Percentiles rank a stretch among this genome's conserved stretches.
phyloP scores from a whole-genome alignment of 2,329 filamentous ascomycete species.

The Neopestalotiopsis clavispora region DNA sequence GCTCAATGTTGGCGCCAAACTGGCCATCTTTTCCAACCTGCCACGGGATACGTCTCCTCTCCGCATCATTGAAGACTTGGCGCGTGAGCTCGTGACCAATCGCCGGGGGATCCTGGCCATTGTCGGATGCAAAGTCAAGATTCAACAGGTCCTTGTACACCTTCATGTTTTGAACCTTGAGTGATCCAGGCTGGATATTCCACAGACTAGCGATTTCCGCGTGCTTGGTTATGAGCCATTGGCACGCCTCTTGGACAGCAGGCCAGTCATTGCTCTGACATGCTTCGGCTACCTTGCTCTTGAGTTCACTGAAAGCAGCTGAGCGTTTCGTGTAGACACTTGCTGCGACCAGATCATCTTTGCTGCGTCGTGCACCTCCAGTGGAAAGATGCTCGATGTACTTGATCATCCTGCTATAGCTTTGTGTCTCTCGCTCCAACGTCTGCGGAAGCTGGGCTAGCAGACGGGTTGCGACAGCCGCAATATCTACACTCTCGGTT shows the following conservation, averaged over 20 bases:
- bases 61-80: neutral
- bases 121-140: neutral
- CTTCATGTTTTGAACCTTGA: slow-evolving; percentile 24
- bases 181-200: slow-evolving; percentile 15
- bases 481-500: slow-evolving; percentile 15
- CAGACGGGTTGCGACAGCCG: slow-evolving; percentile 21
- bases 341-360: slow-evolving; percentile 24
- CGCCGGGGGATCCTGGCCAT: neutral
- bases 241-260: slow-evolving; percentile 19
- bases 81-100: neutral
- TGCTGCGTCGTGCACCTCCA: slow-evolving; percentile 18
- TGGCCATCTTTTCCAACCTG: neutral
- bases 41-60: neutral
- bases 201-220: slow-evolving; percentile 22
- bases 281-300: slow-evolving; percentile 21
- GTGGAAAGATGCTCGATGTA: slow-evolving; percentile 24
- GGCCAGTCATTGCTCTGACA: slow-evolving; percentile 16
- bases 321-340: slow-evolving; percentile 28
- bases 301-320: slow-evolving; percentile 24
- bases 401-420: slow-evolving; percentile 24
- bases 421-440: slow-evolving; percentile 21
- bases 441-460: slow-evolving; percentile 20
- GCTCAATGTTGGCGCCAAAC: neutral
- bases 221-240: slow-evolving; percentile 20
- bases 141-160: slow-evolving; percentile 21